Evolutionary conservation across 441 rosid genomes (phyloP), one percentile per base, ranked within the genome.

Genomic region (Gossypium gossypioides): DNA sequence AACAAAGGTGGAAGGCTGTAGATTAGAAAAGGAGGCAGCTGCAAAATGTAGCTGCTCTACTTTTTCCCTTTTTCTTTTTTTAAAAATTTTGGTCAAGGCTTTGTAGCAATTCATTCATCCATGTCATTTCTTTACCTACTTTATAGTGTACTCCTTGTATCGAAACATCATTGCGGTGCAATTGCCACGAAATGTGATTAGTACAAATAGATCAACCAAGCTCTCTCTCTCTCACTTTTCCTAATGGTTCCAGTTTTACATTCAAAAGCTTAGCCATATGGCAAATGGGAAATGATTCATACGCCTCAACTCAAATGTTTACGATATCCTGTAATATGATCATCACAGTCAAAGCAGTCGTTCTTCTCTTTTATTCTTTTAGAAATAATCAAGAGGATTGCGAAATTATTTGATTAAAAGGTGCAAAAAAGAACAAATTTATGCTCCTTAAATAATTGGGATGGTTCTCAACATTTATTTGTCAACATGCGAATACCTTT

Each of bases 81-180:
- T 77, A 27, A 25, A 25, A 27, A 3, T 4, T 27, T 73, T 44
- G 50, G 75, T 74, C 68, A 24, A 40, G 22, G 79, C 75, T 65
- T 73, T 81, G 84, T 80, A 77, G 88, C 80, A 71, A 83, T 82
- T 82, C 85, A 75, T 83, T 86, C 80, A 78, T 80, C 82, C 75
- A 21, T 22, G 68, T 66, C 34, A 25, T 77, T 60, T 73, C 73
- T 77, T 79, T 6, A 37, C 72, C 71, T 72, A 16, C 46, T 62
- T 62, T 54, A 74, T 27, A 19, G 66, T 19, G 34, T 55, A 67
- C 74, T 21, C 29, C 21, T 72, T 76, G 81, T 68, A 67, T 51
- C 18, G 75, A 69, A 72, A 29, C 52, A 10, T 10, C 50, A 2
- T 61, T 4, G 29, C 51, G 4, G 8, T 63, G 68, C 68, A 40